Conservation (phyloP, 108 stramenopile species). For the Pseudonitzschia delicatissima region DNA sequence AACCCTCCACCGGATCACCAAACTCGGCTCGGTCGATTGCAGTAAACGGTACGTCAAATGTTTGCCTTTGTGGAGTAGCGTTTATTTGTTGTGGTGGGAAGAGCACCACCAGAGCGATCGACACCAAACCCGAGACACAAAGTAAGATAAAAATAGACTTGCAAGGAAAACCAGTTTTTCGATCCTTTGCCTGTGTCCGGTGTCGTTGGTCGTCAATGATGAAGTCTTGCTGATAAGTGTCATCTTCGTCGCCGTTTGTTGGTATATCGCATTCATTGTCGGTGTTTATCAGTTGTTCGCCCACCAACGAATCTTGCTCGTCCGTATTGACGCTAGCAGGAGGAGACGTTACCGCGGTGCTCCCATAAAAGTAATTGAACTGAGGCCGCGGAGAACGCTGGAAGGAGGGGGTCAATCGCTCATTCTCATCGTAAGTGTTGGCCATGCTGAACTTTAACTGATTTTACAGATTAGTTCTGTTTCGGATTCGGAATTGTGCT, state of each 20-base stretch:
- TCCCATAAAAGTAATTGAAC: conserved; percentile 48
- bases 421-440: background rate
- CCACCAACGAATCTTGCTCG: conserved; percentile 40
- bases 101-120: conserved; percentile 12
- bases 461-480: background rate
- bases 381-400: conserved; percentile 19
- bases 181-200: no score
- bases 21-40: conserved; percentile 56
- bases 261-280: conserved; percentile 39
- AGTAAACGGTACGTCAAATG: conserved; percentile 42
- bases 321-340: conserved; percentile 9
- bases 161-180: background rate
- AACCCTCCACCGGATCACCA: conserved; percentile 58
- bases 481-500: no score
- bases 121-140: conserved; percentile 3
- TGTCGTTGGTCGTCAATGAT: conserved; percentile 21
- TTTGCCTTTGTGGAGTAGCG: conserved; percentile 4
- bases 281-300: conserved; percentile 36
- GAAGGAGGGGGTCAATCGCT: background rate
- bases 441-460: conserved; percentile 2
- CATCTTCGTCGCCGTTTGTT: conserved; percentile 7
- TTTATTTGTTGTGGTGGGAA: conserved; percentile 12
- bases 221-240: conserved; percentile 23
- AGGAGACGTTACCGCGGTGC: conserved; percentile 17
- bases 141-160: conserved; percentile 1